Base-by-base conservation (phyloP, 78 protist species). In the Paratrimastix pyriformis region DNA sequence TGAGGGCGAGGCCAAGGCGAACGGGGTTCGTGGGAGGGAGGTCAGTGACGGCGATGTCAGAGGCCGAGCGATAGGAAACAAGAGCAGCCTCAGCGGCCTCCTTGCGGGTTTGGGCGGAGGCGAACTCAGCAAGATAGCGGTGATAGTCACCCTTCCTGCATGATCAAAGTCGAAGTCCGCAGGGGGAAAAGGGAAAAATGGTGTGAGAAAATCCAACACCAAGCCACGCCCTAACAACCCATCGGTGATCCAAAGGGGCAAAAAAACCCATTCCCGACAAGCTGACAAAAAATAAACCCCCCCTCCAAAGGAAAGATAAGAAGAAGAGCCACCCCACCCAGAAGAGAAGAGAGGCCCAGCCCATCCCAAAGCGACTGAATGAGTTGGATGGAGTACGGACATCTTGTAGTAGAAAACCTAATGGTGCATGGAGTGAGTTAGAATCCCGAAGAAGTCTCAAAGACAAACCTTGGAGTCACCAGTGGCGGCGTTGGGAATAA, bases 91-190 rank as follows among this genome's bases (percentile, higher is more conserved):
- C 91, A 39, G 94, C 92, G 4, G 90, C 81, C 24, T 55, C 81
- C 81, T 83, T 80, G n/a, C 90, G 78, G 24, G 26, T 76, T 21
- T 38, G 79, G 64, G 86, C 95, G 9, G 81, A 6, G 58, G 89
- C 69, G 60, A 91, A 80, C 86, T 97, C 99, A 59, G 98, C 97
- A 24, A 93, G 79, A 83, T 97, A 97, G 69, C 98, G 86, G 88
- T 80, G 83, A 90, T 94, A 94, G 87, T 94, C 98, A 43, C 95
- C 98, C 65, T 90, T 90, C 87, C 48, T 62, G 24, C 3, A 59
- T 29, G 65, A 59, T 7, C 13, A 9, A 21, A 46, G 52, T 15
- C 52, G 52, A 11, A 11, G 29, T 46, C 52, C 52, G n/a, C n/a
- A n/a, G n/a, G n/a, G n/a, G n/a, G n/a, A n/a, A n/a, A n/a, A n/a